Conservation (phyloP, 768 basidiomycete species). For the Tubosaeta sp. region DNA sequence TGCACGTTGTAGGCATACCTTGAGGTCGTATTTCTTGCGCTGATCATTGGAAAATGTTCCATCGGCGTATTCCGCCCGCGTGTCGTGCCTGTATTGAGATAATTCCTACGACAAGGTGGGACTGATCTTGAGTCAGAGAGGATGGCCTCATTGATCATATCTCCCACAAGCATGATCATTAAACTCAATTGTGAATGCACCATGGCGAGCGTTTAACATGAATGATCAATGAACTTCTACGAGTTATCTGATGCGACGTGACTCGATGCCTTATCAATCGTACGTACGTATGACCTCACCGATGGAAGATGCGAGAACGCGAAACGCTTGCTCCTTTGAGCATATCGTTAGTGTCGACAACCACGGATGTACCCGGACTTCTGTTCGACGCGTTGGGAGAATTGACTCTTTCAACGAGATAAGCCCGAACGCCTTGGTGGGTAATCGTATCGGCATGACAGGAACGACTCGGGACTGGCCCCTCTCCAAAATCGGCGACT, state of each 20-base stretch:
- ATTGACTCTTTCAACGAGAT: conserved; percentile 6
- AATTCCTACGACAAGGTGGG: background rate
- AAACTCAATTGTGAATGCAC: background rate
- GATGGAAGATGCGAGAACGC: too few species aligned
- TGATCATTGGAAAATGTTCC: background rate
- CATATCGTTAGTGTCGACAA: conserved; percentile 4
- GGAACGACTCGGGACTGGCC: background rate
- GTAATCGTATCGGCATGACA: background rate
- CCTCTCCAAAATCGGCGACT: conserved; percentile 1
- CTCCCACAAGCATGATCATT: background rate
- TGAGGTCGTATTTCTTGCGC: background rate
- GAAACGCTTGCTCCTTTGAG: too few species aligned
- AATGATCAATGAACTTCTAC: background rate
- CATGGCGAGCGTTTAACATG: background rate
- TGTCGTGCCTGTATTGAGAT: background rate
- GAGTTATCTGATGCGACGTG: conserved; percentile 9
- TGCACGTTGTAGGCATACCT: conserved; percentile 73
- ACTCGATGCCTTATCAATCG: conserved; percentile 17
- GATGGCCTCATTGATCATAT: background rate
- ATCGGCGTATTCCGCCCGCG: background rate
- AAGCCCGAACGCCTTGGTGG: background rate
- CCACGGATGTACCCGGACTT: conserved; percentile 1
- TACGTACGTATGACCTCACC: background rate
- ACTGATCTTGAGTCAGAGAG: background rate
- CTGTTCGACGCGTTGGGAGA: conserved; percentile 5